phyloP scores from a whole-genome alignment of 2,329 filamentous ascomycete genomes.

The Aureobasidium sp. region DNA sequence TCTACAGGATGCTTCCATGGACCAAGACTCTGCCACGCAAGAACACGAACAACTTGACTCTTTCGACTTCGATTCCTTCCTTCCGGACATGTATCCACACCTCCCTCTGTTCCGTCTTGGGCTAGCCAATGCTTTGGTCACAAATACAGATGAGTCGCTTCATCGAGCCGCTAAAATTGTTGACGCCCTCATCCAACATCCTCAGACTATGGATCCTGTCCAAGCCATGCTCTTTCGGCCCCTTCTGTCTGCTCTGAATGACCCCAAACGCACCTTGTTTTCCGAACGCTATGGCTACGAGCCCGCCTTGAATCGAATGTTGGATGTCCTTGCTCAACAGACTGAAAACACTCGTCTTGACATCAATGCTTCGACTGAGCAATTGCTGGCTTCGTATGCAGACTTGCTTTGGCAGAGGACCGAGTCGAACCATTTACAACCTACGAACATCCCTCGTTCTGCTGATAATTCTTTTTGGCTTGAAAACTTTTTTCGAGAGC shows the following conservation, averaged over 20 bases:
- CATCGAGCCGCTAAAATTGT: slow-evolving; percentile 15
- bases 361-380: slow-evolving; percentile 5
- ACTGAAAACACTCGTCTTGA: neutral
- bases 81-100: slow-evolving; percentile 16
- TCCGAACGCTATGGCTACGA: neutral
- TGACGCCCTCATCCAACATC: slow-evolving; percentile 8
- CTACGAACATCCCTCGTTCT: neutral
- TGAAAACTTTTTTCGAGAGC: neutral
- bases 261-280: slow-evolving; percentile 8
- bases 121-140: slow-evolving; percentile 13
- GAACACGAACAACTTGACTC: slow-evolving; percentile 15
- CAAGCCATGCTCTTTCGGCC: slow-evolving; percentile 16
- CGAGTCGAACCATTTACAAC: neutral
- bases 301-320: neutral
- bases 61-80: slow-evolving; percentile 1
- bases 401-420: slow-evolving; percentile 8
- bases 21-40: slow-evolving; percentile 14
- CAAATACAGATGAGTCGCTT: slow-evolving; percentile 17
- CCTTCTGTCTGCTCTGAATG: slow-evolving; percentile 13
- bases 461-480: neutral
- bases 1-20: slow-evolving; percentile 30
- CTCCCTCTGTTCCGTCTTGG: slow-evolving; percentile 16
- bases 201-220: slow-evolving; percentile 9
- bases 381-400: slow-evolving; percentile 10
- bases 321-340: neutral